Conservation (phyloP, 192 early-diverging fungal genomes). For the Coemansia sp. region DNA sequence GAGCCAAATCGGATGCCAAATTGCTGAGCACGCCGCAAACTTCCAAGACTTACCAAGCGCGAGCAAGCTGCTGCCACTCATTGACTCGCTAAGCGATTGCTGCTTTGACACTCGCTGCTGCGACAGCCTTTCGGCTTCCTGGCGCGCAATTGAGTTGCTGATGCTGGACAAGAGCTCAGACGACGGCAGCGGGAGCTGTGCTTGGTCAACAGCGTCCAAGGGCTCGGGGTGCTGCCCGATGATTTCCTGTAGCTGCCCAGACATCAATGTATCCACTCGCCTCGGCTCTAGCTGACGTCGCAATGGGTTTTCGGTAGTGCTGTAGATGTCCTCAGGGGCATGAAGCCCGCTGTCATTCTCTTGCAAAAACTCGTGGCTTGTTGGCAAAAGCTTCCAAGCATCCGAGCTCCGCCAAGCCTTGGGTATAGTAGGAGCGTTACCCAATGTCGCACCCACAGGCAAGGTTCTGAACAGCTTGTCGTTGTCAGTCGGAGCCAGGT, state of each 20-base stretch:
- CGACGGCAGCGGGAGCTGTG: constrained; percentile 36
- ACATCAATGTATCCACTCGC: not conserved
- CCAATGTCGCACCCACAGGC: not conserved
- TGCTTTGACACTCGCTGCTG: not conserved
- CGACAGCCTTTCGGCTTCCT: constrained; percentile 10
- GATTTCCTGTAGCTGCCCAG: constrained; percentile 3
- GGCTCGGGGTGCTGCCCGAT: constrained; percentile 11
- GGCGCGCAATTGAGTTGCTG: constrained; percentile 17
- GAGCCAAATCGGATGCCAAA: not conserved
- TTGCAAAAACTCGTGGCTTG: constrained; percentile 26
- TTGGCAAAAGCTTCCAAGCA: constrained; percentile 11
- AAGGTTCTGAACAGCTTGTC: constrained; percentile 22
- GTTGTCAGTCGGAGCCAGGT: not conserved
- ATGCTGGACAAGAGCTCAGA: constrained; percentile 46
- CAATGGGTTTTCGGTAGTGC: constrained; percentile 14
- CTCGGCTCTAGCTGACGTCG: not conserved
- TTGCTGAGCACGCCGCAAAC: not conserved
- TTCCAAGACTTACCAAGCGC: constrained; percentile 13
- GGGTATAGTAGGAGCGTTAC: not conserved
- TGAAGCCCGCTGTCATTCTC: not conserved
- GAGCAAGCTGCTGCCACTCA: constrained; percentile 46
- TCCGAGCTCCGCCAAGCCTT: not conserved
- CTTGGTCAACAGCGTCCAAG: not conserved
- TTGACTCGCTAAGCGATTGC: constrained; percentile 19
- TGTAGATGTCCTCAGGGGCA: constrained; percentile 14